Evolutionary conservation across 2,329 filamentous ascomycete species (phyloP), one percentile per base, ranked within the genome.

Genomic region (Phoma sp.): DNA sequence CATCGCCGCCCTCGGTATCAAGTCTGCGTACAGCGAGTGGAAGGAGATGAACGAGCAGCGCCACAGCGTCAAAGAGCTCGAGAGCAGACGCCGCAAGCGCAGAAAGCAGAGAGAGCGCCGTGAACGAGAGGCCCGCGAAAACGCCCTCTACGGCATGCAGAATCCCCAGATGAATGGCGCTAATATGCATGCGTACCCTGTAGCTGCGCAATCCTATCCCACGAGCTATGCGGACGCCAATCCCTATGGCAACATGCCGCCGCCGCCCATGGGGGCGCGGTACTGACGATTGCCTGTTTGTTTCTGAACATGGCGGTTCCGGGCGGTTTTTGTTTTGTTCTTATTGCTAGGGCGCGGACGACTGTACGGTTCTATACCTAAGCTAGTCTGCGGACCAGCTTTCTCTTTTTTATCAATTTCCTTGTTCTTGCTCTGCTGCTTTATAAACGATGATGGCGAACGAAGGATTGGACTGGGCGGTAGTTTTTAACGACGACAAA

Each of bases 1-100:
- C 58, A 84, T 90, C 62, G 86, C 87, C 27, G 86, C 85, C 22
- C 77, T 89, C 50, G 86, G 87, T 72, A 85, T 89, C 77, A 88
- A 88, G 72, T 82, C 84, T 45, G 86, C 87, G 13, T 81, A 85
- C 66, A 81, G 79, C 5, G 86, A 88, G 71, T 89, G 87, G 85
- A 86, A 88, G 73, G 84, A 88, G 69, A 85, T 86, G 74, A 84
- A 85, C 55, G 82, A 87, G 72, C 81, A 87, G 71, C 80, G 84
- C 56, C 81, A 83, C 62, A 80, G 82, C 67, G 80, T 80, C 49
- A 77, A 80, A 47, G 81, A 86, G 58, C 81, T 88, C 53, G 80
- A 84, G 62, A 69, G 78, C 43, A 78, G 83, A 64, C 74, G 78
- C 48, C 75, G 73, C 47, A 76, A 79, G 68, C 69, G 79, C 49